These are phyloP conservation scores for Fusarium subglutinans DNA, from an alignment of 2,329 filamentous ascomycete genomes.

Conservation along the genomic window DNA sequence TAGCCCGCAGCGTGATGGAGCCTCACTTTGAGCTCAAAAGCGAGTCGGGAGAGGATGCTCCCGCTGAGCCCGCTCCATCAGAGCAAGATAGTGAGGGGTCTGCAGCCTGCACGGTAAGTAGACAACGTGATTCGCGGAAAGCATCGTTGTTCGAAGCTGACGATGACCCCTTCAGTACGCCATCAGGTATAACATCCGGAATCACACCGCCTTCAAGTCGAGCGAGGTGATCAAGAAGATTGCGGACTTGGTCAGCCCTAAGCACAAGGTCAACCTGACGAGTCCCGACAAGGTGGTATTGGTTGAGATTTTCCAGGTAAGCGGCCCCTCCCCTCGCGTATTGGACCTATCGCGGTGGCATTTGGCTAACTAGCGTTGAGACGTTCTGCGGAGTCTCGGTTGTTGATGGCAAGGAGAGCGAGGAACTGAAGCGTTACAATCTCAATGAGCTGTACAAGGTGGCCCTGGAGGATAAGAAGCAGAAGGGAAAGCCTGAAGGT, in stretches of 20 bases:
- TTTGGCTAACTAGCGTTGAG: slow-evolving; percentile 54
- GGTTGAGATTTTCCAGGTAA: slow-evolving; percentile 82
- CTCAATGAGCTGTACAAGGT: slow-evolving; percentile 74
- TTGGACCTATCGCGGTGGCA: slow-evolving; percentile 29
- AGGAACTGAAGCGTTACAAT: slow-evolving; percentile 79
- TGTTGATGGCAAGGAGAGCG: slow-evolving; percentile 74
- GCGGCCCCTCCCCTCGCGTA: slow-evolving; percentile 30
- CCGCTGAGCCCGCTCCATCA: slow-evolving; percentile 19
- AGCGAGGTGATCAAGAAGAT: slow-evolving; percentile 76
- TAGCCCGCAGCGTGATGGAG: slow-evolving; percentile 70
- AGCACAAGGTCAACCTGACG: slow-evolving; percentile 80
- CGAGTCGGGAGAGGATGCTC: slow-evolving; percentile 29
- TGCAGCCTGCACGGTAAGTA: slow-evolving; percentile 55
- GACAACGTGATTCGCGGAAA: slow-evolving; percentile 8
- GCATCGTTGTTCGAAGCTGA: slow-evolving; percentile 24
- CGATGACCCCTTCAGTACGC: slow-evolving; percentile 68
- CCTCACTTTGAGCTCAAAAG: slow-evolving; percentile 66
- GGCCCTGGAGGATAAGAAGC: slow-evolving; percentile 23
- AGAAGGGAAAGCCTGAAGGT: slow-evolving; percentile 26
- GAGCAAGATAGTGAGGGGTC: slow-evolving; percentile 24
- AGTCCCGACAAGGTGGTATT: slow-evolving; percentile 82
- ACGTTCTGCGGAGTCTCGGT: slow-evolving; percentile 82
- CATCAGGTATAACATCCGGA: slow-evolving; percentile 82
- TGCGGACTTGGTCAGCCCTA: slow-evolving; percentile 69
- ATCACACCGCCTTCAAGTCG: slow-evolving; percentile 74